These are phyloP conservation scores for Cercospora beticola DNA, from an alignment of 2,329 filamentous ascomycete genomes.

Conservation along the genomic window DNA sequence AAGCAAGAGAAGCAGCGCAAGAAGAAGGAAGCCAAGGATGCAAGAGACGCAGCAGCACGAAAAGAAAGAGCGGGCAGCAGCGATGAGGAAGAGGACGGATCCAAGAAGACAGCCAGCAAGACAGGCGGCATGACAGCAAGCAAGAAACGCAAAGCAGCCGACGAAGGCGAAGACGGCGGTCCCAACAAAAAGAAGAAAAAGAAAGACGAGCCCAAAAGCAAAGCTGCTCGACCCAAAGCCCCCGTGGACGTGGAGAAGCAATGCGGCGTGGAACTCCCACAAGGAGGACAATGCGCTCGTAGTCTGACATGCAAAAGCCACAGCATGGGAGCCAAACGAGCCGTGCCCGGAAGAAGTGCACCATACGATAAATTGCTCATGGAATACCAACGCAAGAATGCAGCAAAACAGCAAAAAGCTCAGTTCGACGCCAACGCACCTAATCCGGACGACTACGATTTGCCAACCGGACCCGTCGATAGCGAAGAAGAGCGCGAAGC, in stretches of 20 bases:
- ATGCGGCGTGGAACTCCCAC: slow-evolving; percentile 80
- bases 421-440: slow-evolving; percentile 90
- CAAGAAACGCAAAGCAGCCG: slow-evolving; percentile 49
- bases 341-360: slow-evolving; percentile 77
- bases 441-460: slow-evolving; percentile 75
- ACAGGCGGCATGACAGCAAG: slow-evolving; percentile 35
- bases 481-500: slow-evolving; percentile 90
- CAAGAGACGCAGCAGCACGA: slow-evolving; percentile 50
- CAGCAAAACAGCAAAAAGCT: slow-evolving; percentile 95
- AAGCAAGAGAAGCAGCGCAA: slow-evolving; percentile 68
- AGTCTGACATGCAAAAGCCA: slow-evolving; percentile 90
- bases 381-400: slow-evolving; percentile 83
- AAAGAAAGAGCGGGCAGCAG: slow-evolving; percentile 45
- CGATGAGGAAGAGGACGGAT: slow-evolving; percentile 40
- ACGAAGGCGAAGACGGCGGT: slow-evolving; percentile 66
- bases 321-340: slow-evolving; percentile 87
- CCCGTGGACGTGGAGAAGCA: slow-evolving; percentile 91
- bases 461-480: slow-evolving; percentile 74
- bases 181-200: slow-evolving; percentile 83
- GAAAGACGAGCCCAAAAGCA: slow-evolving; percentile 50
- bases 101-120: slow-evolving; percentile 34
- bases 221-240: slow-evolving; percentile 78
- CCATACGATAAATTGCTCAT: slow-evolving; percentile 84
- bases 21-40: slow-evolving; percentile 63
- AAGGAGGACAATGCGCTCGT: slow-evolving; percentile 80